Evolutionary conservation across 2,329 filamentous ascomycete species (phyloP).

Genomic region (Aspergillus amoenus): DNA sequence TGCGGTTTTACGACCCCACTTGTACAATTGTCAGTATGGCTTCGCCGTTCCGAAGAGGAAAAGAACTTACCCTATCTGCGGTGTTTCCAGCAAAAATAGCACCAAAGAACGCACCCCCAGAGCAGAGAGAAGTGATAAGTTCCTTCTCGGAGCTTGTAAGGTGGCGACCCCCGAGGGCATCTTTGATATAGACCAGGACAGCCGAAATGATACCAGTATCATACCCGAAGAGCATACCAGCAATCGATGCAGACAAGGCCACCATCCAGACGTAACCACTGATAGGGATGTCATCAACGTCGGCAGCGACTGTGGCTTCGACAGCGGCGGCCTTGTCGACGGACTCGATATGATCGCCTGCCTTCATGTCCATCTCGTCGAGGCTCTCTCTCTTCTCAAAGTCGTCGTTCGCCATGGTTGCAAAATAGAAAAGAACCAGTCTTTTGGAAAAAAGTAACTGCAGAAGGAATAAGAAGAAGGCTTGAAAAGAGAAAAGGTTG

Average conservation of each 20-base stretch:
- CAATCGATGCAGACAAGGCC: slow-evolving; percentile 36
- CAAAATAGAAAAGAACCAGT: background rate
- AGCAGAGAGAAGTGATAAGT: slow-evolving; percentile 53
- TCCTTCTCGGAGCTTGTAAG: slow-evolving; percentile 49
- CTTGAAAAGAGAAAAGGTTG: background rate
- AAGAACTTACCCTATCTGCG: slow-evolving; percentile 36
- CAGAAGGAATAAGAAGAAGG: background rate
- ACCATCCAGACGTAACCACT: slow-evolving; percentile 42
- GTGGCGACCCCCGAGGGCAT: slow-evolving; percentile 39
- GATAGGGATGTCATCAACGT: slow-evolving; percentile 39
- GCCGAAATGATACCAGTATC: slow-evolving; percentile 50
- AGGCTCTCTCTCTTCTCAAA: slow-evolving; percentile 2
- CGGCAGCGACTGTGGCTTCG: slow-evolving; percentile 6
- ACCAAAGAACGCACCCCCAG: slow-evolving; percentile 49
- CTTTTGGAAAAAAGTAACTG: background rate
- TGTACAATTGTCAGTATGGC: background rate
- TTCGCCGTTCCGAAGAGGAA: background rate
- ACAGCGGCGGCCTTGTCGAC: slow-evolving; percentile 5
- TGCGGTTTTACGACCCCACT: slow-evolving; percentile 40
- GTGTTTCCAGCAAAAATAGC: slow-evolving; percentile 39
- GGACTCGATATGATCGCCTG: slow-evolving; percentile 12
- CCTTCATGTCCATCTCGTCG: slow-evolving; percentile 4
- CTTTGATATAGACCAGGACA: slow-evolving; percentile 37
- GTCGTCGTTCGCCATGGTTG: background rate
- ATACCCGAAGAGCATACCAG: slow-evolving; percentile 41